These are phyloP conservation scores for Calonectria pseudoturangicola DNA, from an alignment of 2,329 filamentous ascomycete species.

Conservation along the genomic window DNA sequence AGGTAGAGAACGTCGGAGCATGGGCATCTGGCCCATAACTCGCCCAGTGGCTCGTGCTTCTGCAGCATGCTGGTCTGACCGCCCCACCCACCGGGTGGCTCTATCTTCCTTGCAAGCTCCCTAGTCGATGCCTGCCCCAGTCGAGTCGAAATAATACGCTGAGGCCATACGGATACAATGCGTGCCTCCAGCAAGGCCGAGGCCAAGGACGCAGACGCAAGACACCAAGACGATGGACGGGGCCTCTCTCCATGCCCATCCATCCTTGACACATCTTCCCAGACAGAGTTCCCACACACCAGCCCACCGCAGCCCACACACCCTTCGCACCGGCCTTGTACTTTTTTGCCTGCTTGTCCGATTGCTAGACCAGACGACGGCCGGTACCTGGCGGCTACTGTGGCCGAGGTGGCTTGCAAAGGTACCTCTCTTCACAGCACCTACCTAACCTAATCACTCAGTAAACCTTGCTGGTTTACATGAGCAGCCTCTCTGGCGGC, in stretches of 20 bases:
- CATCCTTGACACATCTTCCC: conserved; percentile 25
- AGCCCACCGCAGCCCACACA: conserved; percentile 23
- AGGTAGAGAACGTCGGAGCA: conserved; percentile 7
- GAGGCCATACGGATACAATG: conserved; percentile 16
- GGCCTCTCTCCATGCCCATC: conserved; percentile 16
- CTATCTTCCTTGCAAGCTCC: conserved; percentile 20
- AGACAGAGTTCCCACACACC: conserved; percentile 31
- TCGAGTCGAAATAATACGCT: conserved; percentile 18
- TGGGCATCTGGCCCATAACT: conserved; percentile 20
- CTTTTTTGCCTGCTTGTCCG: not conserved
- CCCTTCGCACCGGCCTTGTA: conserved; percentile 17
- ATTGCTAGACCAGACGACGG: not conserved
- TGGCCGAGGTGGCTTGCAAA: not conserved
- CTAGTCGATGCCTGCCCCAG: not conserved
- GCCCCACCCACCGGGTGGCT: conserved; percentile 31
- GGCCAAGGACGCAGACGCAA: conserved; percentile 20
- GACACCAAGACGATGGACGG: conserved; percentile 22
- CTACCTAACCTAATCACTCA: conserved; percentile 18
- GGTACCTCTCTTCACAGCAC: not conserved
- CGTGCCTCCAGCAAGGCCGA: conserved; percentile 7
- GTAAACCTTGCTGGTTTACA: conserved; percentile 15
- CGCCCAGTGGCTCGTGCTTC: conserved; percentile 25
- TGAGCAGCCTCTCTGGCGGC: conserved; percentile 15
- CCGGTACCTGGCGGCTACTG: not conserved
- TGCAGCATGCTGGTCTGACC: conserved; percentile 16